These are phyloP conservation scores for Castanea sativa DNA, from an alignment of 306 rosid species.

Conservation along the genomic window DNA sequence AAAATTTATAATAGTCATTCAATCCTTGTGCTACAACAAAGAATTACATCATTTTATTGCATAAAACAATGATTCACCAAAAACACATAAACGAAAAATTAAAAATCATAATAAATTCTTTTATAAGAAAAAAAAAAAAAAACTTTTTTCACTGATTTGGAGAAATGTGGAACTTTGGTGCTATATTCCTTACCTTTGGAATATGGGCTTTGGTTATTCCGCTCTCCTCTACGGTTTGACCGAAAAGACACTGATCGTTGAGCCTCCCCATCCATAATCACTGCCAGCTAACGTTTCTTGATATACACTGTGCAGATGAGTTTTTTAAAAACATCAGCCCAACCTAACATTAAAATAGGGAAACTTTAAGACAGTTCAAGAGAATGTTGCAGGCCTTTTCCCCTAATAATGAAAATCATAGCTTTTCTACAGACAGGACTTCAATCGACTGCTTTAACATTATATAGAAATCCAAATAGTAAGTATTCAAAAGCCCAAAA, in stretches of 20 bases:
- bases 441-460: background rate
- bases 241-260: conserved; percentile 35
- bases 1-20: background rate
- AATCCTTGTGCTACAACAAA: background rate
- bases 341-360: no score
- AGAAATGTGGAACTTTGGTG: background rate
- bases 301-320: no score
- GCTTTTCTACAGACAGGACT: background rate
- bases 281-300: background rate
- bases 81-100: background rate
- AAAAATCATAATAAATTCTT: background rate
- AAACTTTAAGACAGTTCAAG: background rate
- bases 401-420: background rate
- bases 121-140: background rate
- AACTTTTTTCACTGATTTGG: background rate
- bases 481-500: background rate
- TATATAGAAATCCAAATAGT: background rate
- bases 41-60: background rate
- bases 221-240: conserved; percentile 36
- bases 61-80: background rate
- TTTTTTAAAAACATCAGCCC: no score
- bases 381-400: background rate
- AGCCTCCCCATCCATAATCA: conserved; percentile 33
- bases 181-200: conserved; percentile 25
- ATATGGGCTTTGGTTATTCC: conserved; percentile 20